These are phyloP conservation scores for Choricystis sp. DNA, from an alignment of 139 green algal species.

Conservation along the genomic window DNA sequence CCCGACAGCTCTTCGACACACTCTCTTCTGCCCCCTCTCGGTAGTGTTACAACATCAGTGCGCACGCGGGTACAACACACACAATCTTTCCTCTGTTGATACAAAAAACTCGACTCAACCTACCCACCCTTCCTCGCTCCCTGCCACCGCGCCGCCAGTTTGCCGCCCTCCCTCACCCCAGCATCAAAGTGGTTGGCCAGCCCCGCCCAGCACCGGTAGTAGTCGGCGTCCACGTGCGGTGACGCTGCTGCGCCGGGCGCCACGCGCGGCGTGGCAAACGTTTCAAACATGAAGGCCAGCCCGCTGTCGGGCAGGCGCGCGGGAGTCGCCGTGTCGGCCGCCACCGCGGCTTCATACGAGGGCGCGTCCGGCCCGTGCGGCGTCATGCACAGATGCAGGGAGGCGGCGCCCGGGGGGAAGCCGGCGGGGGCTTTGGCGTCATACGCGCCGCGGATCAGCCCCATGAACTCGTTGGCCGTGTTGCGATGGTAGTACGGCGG, in stretches of 20 bases:
- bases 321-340: constrained; percentile 20
- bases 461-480: constrained; percentile 92
- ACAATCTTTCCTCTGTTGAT: no score
- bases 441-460: constrained; percentile 69
- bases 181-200: constrained; percentile 16
- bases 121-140: no score
- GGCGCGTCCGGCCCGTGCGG: constrained; percentile 76
- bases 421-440: constrained; percentile 49
- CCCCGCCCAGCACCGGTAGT: constrained; percentile 66
- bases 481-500: constrained; percentile 88
- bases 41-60: no score
- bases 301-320: constrained; percentile 34
- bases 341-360: constrained; percentile 56
- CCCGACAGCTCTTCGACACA: no score
- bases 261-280: constrained; percentile 41
- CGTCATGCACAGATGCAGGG: constrained; percentile 75
- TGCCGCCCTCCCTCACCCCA: no score
- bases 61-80: no score
- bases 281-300: constrained; percentile 89
- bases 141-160: no score
- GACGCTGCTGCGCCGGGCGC: constrained; percentile 46
- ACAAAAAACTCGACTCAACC: no score
- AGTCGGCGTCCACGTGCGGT: constrained; percentile 55
- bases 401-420: constrained; percentile 23
- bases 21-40: no score